Percentiles rank a stretch among this genome's conserved stretches.
Evolutionary conservation across 768 basidiomycete genomes (phyloP).

Genomic region (Suillus fuscotomentosus): DNA sequence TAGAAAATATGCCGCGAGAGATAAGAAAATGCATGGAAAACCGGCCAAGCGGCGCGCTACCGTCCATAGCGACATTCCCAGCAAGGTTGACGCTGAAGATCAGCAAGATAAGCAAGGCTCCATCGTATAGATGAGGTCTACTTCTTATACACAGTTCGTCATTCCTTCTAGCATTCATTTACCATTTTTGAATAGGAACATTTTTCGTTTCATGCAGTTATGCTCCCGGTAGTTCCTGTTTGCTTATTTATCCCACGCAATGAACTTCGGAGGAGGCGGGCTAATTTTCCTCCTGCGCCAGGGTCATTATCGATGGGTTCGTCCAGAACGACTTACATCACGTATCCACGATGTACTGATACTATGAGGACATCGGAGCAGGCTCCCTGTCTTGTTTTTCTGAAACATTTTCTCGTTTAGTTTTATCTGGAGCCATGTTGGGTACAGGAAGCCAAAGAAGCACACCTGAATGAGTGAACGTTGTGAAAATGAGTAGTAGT

Average conservation of each 20-base stretch:
- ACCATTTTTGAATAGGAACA: background rate
- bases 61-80: background rate
- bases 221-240: background rate
- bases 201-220: background rate
- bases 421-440: background rate
- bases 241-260: background rate
- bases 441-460: background rate
- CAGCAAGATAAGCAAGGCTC: background rate
- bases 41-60: background rate
- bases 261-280: background rate
- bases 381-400: background rate
- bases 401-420: background rate
- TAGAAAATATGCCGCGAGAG: slow-evolving; percentile 41
- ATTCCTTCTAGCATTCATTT: background rate
- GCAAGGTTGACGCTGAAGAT: background rate
- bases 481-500: slow-evolving; percentile 14
- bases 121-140: background rate
- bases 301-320: background rate
- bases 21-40: background rate
- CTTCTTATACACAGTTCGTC: background rate
- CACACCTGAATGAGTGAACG: slow-evolving; percentile 2
- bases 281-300: background rate
- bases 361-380: background rate
- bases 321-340: background rate
- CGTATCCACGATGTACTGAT: background rate